Evolutionary conservation across 208 protist genomes (phyloP), one percentile per base, ranked within the genome.

Genomic region (Vickermania ingenoplastis): DNA sequence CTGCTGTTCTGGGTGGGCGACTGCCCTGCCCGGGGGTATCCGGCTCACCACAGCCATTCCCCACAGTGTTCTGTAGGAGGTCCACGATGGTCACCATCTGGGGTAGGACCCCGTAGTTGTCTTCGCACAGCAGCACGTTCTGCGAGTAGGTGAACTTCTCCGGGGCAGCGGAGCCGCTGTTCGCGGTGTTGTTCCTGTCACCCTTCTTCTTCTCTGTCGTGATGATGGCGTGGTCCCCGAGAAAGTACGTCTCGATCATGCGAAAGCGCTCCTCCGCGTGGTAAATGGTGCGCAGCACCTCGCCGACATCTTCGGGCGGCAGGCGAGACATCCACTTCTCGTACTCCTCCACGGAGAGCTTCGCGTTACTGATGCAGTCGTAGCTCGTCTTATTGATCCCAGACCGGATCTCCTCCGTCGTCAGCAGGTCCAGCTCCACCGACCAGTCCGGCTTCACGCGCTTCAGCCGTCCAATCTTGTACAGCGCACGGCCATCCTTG

Each of bases 351-450:
- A 75, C 25, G 1, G 83, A 79, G 25, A 93, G 67, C 64, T 87
- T 89, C 2, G 86, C 83, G 53, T 96, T 96, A 65, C 84, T 92
- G 65, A 96, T 86, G 72, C 89, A 96, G 69, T 96, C 89, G 71
- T 94, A 94, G 67, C 92, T 94, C 30, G 88, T 94, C 65, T 89
- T 87, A 74, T 86, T 91, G 41, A 79, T 72, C 3, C 76, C 81
- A 0, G 74, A 71, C 17, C 79, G 69, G 23, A 86, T 88, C 53
- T 93, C 83, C 31, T 93, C 85, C 1, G 71, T 74, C 7, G 86
- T 94, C 28, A 92, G 61, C 7, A 96, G 77, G 62, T 96, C 89
- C 3, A 96, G 73, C 65, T 93, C 86, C 1, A 96, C 81, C 2
- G 83, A 91, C 86, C 89, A 96, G 64, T 96, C 89, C n/a, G 76